Base-by-base conservation (phyloP, 2,329 filamentous ascomycete species). In the Sclerotinia sclerotiorum region DNA sequence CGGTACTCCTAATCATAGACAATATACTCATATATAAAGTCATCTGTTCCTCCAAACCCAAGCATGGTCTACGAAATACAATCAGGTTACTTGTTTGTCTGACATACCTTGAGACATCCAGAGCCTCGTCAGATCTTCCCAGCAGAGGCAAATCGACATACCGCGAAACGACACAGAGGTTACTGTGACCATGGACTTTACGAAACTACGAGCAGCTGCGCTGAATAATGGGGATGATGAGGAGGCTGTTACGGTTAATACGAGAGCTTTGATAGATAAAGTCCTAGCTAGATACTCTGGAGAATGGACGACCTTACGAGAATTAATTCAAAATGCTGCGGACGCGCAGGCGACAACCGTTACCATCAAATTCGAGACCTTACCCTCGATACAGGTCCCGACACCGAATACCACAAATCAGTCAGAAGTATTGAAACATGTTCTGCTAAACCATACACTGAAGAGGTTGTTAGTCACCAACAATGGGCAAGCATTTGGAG, bases 191-290 rank as follows among this genome's bases (percentile, higher is more conserved):
- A 92, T 92, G 88, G 88, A 92, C 78, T 90, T 90, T 76, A 86
- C 88, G 48, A 87, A 90, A 76, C 84, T 99, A 72, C 91, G 93
- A 77, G 93, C 94, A 74, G 91, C 93, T 75, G 95, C 95, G 35
- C 87, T 99, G 82, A 88, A 86, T 68, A 90, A 92, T 68, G 92
- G 92, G 73, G 91, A 93, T 70, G 93, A 97, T 74, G 95, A 98
- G 79, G 95, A 98, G 80, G 95, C 95, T 54, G 95, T 99, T 68
- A 99, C 95, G 0, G 95, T 99, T 76, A 97, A 99, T 78, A 99
- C 95, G 61, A 87, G 96, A 76, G 95, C 95, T 55, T 81, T 99
- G 74, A 99, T 99, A 77, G 96, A 98, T 82, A 99, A 99, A 80
- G 94, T 99, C 15, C 86, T 99, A 62, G 95, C 95, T 13, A 86